These are phyloP conservation scores for Heterobasidion annosum DNA, from an alignment of 1,284 basidiomycete genomes.

Conservation along the genomic window DNA sequence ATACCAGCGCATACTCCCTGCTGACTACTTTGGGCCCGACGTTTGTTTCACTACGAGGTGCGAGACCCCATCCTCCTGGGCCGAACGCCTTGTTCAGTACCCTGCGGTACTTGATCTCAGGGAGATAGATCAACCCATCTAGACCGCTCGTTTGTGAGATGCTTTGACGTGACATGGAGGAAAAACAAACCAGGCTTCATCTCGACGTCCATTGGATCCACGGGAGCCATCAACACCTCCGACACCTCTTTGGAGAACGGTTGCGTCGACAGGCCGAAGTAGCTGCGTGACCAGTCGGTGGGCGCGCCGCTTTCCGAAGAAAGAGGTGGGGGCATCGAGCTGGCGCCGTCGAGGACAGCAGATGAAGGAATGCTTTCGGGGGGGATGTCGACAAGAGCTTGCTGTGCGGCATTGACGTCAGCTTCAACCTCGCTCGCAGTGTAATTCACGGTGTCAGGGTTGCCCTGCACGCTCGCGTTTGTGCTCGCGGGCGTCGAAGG, in stretches of 20 bases:
- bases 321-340: conserved; percentile 1
- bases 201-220: conserved; percentile 80
- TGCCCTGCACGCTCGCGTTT: conserved; percentile 8
- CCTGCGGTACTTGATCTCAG: conserved; percentile 97
- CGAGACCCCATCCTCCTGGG: conserved; percentile 95
- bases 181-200: conserved; percentile 77
- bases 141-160: not conserved
- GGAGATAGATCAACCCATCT: conserved; percentile 94
- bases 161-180: not conserved
- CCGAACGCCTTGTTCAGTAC: conserved; percentile 93
- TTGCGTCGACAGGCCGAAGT: conserved; percentile 71
- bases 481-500: conserved; percentile 13
- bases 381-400: not conserved
- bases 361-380: conserved; percentile 19
- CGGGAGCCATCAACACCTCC: conserved; percentile 65
- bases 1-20: conserved; percentile 92
- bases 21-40: conserved; percentile 87
- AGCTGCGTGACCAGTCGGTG: conserved; percentile 86
- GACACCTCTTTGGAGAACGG: conserved; percentile 77
- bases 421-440: conserved; percentile 14
- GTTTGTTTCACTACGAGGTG: conserved; percentile 87
- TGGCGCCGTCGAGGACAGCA: conserved; percentile 7
- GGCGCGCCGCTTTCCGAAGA: conserved; percentile 3
- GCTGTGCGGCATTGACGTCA: conserved; percentile 3
- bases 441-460: conserved; percentile 10